Conservation (phyloP, 495 filamentous ascomycete species). For the Penicillium cinerascens region DNA sequence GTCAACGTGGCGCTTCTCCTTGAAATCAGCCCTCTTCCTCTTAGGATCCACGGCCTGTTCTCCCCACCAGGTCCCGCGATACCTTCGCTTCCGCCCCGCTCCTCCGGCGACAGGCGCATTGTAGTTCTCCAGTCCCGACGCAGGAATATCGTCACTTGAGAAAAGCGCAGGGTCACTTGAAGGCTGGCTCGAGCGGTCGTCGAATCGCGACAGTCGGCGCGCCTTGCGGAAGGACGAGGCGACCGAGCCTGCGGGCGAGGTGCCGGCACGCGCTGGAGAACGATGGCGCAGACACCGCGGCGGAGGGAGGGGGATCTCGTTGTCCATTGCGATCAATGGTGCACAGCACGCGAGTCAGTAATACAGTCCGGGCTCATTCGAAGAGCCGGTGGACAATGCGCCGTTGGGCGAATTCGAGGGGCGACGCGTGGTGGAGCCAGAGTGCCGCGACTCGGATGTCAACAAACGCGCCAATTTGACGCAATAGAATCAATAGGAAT, state of each 20-base stretch:
- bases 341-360: neutral
- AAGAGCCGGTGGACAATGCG: conserved; percentile 2
- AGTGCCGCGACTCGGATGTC: conserved; percentile 6
- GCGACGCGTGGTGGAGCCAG: conserved; percentile 21
- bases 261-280: conserved; percentile 23
- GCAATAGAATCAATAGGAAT: neutral
- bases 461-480: conserved; percentile 15
- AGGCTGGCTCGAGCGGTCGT: conserved; percentile 44
- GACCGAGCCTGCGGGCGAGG: conserved; percentile 8
- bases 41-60: conserved; percentile 51
- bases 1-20: conserved; percentile 61
- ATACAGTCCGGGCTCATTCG: conserved; percentile 1
- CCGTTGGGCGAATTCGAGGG: conserved; percentile 1
- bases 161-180: conserved; percentile 77
- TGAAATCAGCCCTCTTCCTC: conserved; percentile 54
- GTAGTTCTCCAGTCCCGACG: conserved; percentile 68
- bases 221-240: conserved; percentile 31
- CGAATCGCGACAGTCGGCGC: conserved; percentile 34
- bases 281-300: conserved; percentile 41
- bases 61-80: conserved; percentile 69
- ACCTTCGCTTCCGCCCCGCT: conserved; percentile 58
- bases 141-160: conserved; percentile 73
- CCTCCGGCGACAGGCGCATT: conserved; percentile 33
- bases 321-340: conserved; percentile 31
- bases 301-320: conserved; percentile 44